Evolutionary conservation across 768 basidiomycete species (phyloP).

Genomic region (Strobilomyces dryophilus): DNA sequence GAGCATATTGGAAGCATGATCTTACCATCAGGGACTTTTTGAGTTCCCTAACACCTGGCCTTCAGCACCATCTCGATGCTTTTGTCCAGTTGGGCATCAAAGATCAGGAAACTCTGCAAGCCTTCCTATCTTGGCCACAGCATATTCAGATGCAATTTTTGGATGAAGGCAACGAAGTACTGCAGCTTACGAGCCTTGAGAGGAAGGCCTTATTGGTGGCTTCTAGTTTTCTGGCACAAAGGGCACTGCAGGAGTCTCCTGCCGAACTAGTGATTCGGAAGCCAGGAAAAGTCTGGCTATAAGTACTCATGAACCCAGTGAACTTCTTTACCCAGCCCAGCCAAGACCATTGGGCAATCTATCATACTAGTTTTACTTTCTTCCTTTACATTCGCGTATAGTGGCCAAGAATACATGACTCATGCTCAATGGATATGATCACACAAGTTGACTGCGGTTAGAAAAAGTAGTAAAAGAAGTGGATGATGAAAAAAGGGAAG

Average conservation of each 20-base stretch:
- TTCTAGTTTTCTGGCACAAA: conserved; percentile 4
- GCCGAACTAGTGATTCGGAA: not conserved
- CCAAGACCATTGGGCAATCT: no score
- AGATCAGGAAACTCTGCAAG: conserved; percentile 16
- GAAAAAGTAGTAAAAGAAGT: conserved; percentile 16
- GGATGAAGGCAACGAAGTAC: conserved; percentile 1
- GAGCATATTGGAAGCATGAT: not conserved
- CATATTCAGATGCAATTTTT: conserved; percentile 14
- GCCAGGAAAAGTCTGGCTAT: not conserved
- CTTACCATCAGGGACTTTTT: conserved; percentile 14
- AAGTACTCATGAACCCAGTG: not conserved
- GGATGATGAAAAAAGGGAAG: conserved; percentile 17
- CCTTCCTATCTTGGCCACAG: conserved; percentile 24
- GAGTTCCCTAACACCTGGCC: conserved; percentile 17
- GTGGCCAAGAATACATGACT: conserved; percentile 11
- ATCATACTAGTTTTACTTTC: conserved; percentile 4
- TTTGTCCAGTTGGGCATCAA: conserved; percentile 23
- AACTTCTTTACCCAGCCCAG: not conserved
- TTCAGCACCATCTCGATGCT: conserved; percentile 16
- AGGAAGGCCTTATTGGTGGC: conserved; percentile 13
- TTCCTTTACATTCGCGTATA: conserved; percentile 2
- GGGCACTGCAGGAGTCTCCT: not conserved
- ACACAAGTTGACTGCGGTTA: conserved; percentile 23
- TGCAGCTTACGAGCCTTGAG: conserved; percentile 23
- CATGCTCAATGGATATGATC: conserved; percentile 23